Evolutionary conservation across 352 stramenopile species (phyloP).

Genomic region (Globisporangium nagaii): DNA sequence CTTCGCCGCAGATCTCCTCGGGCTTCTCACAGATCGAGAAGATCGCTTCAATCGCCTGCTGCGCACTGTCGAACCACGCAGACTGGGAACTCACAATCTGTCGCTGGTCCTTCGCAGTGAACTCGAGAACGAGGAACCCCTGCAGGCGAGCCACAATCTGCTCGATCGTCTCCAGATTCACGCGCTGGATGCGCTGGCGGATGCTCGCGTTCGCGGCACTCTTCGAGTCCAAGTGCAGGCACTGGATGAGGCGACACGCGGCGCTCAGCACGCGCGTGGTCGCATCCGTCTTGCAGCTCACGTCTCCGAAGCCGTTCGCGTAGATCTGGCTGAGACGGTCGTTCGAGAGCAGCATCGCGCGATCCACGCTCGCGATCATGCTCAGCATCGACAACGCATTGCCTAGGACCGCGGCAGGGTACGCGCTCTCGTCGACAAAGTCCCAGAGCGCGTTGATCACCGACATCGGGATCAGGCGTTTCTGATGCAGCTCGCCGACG

Average conservation of each 20-base stretch:
- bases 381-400: slow-evolving; percentile 58
- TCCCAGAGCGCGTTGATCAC: slow-evolving; percentile 68
- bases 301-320: slow-evolving; percentile 47
- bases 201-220: slow-evolving; percentile 25
- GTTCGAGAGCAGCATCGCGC: slow-evolving; percentile 56
- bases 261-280: slow-evolving; percentile 51
- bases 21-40: slow-evolving; percentile 89
- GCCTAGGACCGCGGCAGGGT: slow-evolving; percentile 48
- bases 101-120: slow-evolving; percentile 61
- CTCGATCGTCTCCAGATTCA: slow-evolving; percentile 86
- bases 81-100: slow-evolving; percentile 33
- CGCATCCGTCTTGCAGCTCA: slow-evolving; percentile 41
- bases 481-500: slow-evolving; percentile 52
- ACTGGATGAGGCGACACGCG: slow-evolving; percentile 59
- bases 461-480: slow-evolving; percentile 50
- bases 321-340: slow-evolving; percentile 52
- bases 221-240: slow-evolving; percentile 52
- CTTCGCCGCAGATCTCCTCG: slow-evolving; percentile 72
- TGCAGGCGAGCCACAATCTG: slow-evolving; percentile 87
- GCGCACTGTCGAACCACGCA: slow-evolving; percentile 90
- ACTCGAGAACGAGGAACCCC: slow-evolving; percentile 84
- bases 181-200: slow-evolving; percentile 47
- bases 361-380: slow-evolving; percentile 66
- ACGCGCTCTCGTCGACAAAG: slow-evolving; percentile 55
- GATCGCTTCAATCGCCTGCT: slow-evolving; percentile 91